Evolutionary conservation across 139 green algal species (phyloP).

Genomic region (Chlorella sp.): DNA sequence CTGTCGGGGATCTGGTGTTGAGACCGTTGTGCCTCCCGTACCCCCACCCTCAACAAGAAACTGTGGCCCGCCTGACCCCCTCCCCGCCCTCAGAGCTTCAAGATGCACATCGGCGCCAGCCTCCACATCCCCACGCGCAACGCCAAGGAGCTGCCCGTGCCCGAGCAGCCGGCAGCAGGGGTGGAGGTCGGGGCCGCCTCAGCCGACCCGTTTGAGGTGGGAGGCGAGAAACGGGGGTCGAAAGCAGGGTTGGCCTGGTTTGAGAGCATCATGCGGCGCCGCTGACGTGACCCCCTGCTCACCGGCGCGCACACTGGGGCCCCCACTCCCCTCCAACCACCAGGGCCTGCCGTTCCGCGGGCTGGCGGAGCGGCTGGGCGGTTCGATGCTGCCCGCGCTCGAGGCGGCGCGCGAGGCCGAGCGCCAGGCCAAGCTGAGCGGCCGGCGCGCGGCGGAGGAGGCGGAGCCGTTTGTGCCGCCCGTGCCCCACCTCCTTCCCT

Average conservation of each 20-base stretch:
- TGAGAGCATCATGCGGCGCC: too few species aligned
- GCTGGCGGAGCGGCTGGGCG: slow-evolving; percentile 48
- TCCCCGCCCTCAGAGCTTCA: slow-evolving; percentile 44
- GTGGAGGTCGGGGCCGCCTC: background rate
- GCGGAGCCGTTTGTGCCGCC: slow-evolving; percentile 17
- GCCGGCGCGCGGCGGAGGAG: background rate
- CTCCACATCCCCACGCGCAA: slow-evolving; percentile 41
- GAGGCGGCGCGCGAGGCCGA: slow-evolving; percentile 17
- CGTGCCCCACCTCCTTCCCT: slow-evolving; percentile 52
- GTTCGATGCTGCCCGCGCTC: slow-evolving; percentile 18
- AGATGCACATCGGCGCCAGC: slow-evolving; percentile 48
- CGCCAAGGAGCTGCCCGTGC: background rate
- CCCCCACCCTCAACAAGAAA: too few species aligned
- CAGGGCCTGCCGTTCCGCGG: slow-evolving; percentile 46
- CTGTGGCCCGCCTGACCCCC: background rate
- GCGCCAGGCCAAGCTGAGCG: background rate
- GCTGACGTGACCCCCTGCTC: too few species aligned
- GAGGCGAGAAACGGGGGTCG: too few species aligned
- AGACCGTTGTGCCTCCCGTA: too few species aligned
- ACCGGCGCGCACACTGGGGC: too few species aligned
- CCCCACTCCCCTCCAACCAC: background rate
- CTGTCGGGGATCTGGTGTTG: too few species aligned
- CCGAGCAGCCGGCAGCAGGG: background rate
- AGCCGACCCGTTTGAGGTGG: too few species aligned
- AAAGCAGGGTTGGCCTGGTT: too few species aligned